Percentiles rank a stretch among this genome's conserved stretches.
phyloP scores from a whole-genome alignment of 306 rosid genomes.

The cucumber (Cucumis sativus) region Cucumber_9930_V3 NC_026657.2:5624501-5625000 shows the following conservation, averaged over 20 bases:
- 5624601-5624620: constrained; percentile 78
- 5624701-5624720: background rate
- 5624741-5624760: background rate
- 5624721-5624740: background rate
- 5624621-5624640: constrained; percentile 81
- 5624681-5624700: background rate
- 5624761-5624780: background rate
- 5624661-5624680: constrained; percentile 20
- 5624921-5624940: too few species aligned
- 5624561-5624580: constrained; percentile 75
- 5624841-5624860: too few species aligned
- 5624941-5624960: background rate
- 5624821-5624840: too few species aligned
- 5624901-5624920: too few species aligned
- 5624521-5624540: constrained; percentile 68
- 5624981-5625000: background rate
- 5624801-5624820: background rate
- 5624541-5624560: constrained; percentile 84
- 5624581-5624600: constrained; percentile 62
- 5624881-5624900: too few species aligned
- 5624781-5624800: background rate
- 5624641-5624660: constrained; percentile 63
- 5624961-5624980: background rate
- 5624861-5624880: too few species aligned
- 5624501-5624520: constrained; percentile 76